Conservation (phyloP, 768 basidiomycete genomes). For the Calocybe cyanea region DNA sequence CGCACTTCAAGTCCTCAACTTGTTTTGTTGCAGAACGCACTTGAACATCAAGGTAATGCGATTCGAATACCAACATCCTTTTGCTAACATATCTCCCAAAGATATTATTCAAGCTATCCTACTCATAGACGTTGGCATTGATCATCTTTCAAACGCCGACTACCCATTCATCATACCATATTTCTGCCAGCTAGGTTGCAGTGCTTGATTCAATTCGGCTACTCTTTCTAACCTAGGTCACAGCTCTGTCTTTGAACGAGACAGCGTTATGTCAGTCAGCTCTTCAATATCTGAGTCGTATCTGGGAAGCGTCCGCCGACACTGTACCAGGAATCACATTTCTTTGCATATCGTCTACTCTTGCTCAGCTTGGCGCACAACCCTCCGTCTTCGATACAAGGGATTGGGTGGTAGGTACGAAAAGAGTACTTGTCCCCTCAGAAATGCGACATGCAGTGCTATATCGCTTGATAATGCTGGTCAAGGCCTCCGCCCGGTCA, state of each 20-base stretch:
- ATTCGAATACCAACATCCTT: background rate
- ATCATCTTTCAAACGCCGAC: slow-evolving; percentile 29
- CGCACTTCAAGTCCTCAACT: slow-evolving; percentile 16
- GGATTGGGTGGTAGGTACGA: slow-evolving; percentile 23
- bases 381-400: slow-evolving; percentile 28
- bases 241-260: slow-evolving; percentile 26
- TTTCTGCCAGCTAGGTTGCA: slow-evolving; percentile 37
- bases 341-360: slow-evolving; percentile 28
- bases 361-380: slow-evolving; percentile 45
- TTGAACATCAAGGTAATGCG: slow-evolving; percentile 30
- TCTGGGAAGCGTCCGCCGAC: slow-evolving; percentile 23
- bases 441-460: slow-evolving; percentile 28
- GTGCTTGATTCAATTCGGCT: background rate
- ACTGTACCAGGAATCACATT: slow-evolving; percentile 28
- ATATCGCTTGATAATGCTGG: slow-evolving; percentile 37
- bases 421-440: slow-evolving; percentile 13
- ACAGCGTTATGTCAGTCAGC: slow-evolving; percentile 22
- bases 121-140: slow-evolving; percentile 39
- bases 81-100: slow-evolving; percentile 19
- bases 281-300: slow-evolving; percentile 28
- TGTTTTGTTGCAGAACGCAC: slow-evolving; percentile 26
- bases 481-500: slow-evolving; percentile 45
- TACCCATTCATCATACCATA: slow-evolving; percentile 30
- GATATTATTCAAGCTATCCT: slow-evolving; percentile 36
- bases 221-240: background rate